phyloP scores from a whole-genome alignment of 176 grass and related monocot species.

The Oryza punctata region DNA sequence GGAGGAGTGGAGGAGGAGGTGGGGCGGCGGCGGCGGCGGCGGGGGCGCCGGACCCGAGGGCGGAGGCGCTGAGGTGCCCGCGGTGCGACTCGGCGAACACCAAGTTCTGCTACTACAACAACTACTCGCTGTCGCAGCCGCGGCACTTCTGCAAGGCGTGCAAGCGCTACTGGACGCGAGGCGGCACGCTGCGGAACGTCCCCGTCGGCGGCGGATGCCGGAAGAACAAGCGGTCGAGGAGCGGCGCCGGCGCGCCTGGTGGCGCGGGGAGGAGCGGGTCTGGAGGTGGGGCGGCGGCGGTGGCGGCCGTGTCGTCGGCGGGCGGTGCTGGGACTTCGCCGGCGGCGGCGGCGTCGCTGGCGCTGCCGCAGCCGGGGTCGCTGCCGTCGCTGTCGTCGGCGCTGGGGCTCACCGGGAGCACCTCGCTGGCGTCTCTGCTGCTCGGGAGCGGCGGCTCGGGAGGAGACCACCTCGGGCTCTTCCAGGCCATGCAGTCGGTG shows the following conservation, averaged over 20 bases:
- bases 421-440: conserved; percentile 52
- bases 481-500: conserved; percentile 62
- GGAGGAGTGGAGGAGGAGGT: neutral
- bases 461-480: conserved; percentile 48
- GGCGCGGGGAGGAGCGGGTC: conserved; percentile 23
- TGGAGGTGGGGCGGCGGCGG: neutral
- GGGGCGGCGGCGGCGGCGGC: neutral
- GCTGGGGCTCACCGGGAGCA: conserved; percentile 33
- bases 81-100: conserved; percentile 97
- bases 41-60: conserved; percentile 42
- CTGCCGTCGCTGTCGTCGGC: conserved; percentile 35
- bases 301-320: neutral
- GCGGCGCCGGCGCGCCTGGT: conserved; percentile 13
- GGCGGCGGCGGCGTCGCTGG: conserved; percentile 4
- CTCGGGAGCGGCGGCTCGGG: conserved; percentile 22
- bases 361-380: conserved; percentile 18
- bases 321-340: conserved; percentile 3
- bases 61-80: conserved; percentile 69
- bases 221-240: conserved; percentile 85
- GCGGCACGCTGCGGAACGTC: conserved; percentile 93
- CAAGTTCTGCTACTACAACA: conserved; percentile 99
- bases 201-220: conserved; percentile 95
- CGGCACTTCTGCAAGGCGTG: conserved; percentile 99
- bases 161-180: conserved; percentile 99
- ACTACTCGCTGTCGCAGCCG: conserved; percentile 95